phyloP scores from a whole-genome alignment of 306 rosid genomes.

The Prunus fruticosa region DNA sequence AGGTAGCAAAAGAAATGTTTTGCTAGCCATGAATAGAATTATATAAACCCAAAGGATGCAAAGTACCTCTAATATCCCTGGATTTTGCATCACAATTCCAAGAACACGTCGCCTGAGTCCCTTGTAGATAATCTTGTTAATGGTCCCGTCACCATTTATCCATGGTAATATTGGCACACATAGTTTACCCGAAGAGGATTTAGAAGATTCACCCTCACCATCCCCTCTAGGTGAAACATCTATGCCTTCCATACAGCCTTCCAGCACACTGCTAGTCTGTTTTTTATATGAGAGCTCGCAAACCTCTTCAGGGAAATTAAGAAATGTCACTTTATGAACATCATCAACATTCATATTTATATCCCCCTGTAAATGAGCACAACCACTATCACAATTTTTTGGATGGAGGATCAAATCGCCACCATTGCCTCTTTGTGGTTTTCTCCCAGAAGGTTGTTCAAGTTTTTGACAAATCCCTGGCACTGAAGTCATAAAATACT shows the following conservation, averaged over 20 bases:
- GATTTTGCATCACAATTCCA: slow-evolving; percentile 96
- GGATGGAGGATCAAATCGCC: slow-evolving; percentile 21
- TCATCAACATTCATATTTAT: slow-evolving; percentile 27
- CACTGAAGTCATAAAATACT: slow-evolving; percentile 65
- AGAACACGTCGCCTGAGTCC: slow-evolving; percentile 76
- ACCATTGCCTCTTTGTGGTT: slow-evolving; percentile 27
- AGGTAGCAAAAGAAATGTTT: neutral
- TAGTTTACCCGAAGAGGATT: slow-evolving; percentile 38
- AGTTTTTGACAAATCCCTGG: slow-evolving; percentile 34
- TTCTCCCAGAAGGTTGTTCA: slow-evolving; percentile 43
- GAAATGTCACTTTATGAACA: slow-evolving; percentile 80
- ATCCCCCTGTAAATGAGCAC: slow-evolving; percentile 32
- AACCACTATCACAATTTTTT: slow-evolving; percentile 20
- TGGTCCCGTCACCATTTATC: slow-evolving; percentile 91
- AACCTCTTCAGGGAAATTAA: slow-evolving; percentile 58
- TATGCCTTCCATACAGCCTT: slow-evolving; percentile 28
- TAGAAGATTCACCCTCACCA: slow-evolving; percentile 32
- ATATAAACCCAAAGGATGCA: slow-evolving; percentile 8
- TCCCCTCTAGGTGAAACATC: slow-evolving; percentile 29
- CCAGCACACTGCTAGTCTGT: slow-evolving; percentile 32
- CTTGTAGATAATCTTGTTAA: slow-evolving; percentile 65
- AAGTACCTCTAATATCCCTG: slow-evolving; percentile 86
- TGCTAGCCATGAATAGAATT: neutral
- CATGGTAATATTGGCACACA: slow-evolving; percentile 85
- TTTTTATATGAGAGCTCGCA: slow-evolving; percentile 32